Base-by-base conservation (phyloP, 2,329 filamentous ascomycete species). In the Hypomyces perniciosus region DNA sequence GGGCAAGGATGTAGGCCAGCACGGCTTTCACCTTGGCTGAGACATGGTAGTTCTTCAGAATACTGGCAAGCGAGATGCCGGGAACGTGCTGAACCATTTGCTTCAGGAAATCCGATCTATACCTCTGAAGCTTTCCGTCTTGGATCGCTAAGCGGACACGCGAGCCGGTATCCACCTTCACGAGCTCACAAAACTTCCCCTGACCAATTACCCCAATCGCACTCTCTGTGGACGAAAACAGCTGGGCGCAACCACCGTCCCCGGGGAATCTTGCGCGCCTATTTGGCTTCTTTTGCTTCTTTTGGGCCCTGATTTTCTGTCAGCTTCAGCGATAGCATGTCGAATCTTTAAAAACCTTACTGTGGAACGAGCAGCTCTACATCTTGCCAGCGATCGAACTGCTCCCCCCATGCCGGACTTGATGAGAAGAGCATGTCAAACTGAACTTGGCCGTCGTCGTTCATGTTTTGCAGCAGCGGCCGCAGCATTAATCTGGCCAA, bases 1-100 rank as follows among this genome's bases (percentile, higher is more conserved):
- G 41, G 10, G 53, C 50, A 31, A 55, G 34, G 13, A 50, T 45
- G 13, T 55, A 55, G 9, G 53, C 49, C 8, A 55, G 42, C 20
- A 50, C 33, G 5, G 48, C 35, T 34, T 50, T 53, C n/a, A 40
- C 26, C 13, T 27, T 41, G 26, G 39, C 12, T 33, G 44, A 39
- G 12, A 53, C 12, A n/a, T 30, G 29, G 13, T 49, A 45, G 28
- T 20, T 6, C 4, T 46, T 26, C 4, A 54, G 48, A 5, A 51
- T 46, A 37, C 39, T 29, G 6, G 45, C 48, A 8, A 54, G 52
- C n/a, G 52, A 47, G 12, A 51, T 51, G 44, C 52, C 44, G 6
- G 44, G 44, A 8, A 35, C 7, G 20, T 34, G 44, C 33, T 38
- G 13, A 28, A 46, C 44, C 10, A 37, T 46, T 46, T 46, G 44